Base-by-base conservation (phyloP, 305 asterid genomes). In the Withania somnifera region DNA sequence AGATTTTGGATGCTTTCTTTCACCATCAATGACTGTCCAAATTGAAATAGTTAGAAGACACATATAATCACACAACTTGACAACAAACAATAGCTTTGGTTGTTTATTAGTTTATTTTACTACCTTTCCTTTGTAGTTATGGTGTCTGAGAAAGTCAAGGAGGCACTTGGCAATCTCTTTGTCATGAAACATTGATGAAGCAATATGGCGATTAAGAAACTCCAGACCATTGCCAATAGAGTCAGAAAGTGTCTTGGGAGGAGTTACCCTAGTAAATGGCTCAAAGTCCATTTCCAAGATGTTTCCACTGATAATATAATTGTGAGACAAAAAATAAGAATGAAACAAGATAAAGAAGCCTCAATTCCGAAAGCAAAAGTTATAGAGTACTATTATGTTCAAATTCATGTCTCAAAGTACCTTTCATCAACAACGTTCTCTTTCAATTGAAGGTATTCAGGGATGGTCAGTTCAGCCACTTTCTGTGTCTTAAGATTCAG, bases 271-370 rank as follows among this genome's bases (percentile, higher is more conserved):
- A 38, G 24, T 68, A 54, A 82, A 82, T 51, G 84, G 84, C 7
- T 82, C 84, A 71, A 82, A 82, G 57, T 82, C 84, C 81, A 82
- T 10, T 56, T 82, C 84, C 54, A 82, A 56, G 11, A 68, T 60
- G 66, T 82, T 71, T 38, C 71, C 81, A 57, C 64, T 71, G 58
- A 3, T 71, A 57, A 53, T 8, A 56, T 71, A 45, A 24, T 30
- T 68, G 5, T 54, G 5, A 42, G 13, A 52, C 42, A 81, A 42
- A 81, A 19, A 17, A 7, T 30, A 20, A n/a, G 15, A 81, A 26
- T 40, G 17, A 69, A 54, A 32, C 6, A 2, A 3, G 17, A 2
- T 34, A 47, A 81, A 11, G 34, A 28, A 1, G 14, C 10, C 14
- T 0, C 50, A 32, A 2, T 10, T n/a, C 10, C n/a, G n/a, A 40